These are phyloP conservation scores for Phytophthora megakarya DNA, from an alignment of 352 stramenopile species.

Conservation along the genomic window DNA sequence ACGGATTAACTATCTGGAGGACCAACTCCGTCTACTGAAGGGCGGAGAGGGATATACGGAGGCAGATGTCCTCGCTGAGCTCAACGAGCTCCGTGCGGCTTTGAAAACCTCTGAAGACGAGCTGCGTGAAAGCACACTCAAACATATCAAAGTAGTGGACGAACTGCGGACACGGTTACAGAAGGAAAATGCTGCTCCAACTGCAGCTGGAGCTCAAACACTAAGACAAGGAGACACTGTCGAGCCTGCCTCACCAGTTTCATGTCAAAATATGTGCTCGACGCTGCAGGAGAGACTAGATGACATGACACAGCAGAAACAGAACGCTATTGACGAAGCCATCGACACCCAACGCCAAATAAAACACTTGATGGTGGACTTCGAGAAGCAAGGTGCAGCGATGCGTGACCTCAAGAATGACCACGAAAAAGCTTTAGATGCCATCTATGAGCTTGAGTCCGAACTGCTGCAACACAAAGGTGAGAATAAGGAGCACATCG, in stretches of 20 bases:
- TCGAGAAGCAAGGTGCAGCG: constrained; percentile 43
- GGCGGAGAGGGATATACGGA: constrained; percentile 48
- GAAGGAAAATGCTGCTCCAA: constrained; percentile 12
- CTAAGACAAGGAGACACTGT: constrained; percentile 41
- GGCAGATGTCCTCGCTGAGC: constrained; percentile 46
- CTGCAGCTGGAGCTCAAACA: constrained; percentile 1
- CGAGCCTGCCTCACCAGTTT: constrained; percentile 10
- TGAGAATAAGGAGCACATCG: not conserved
- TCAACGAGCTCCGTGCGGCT: constrained; percentile 29
- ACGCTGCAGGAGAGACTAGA: constrained; percentile 43
- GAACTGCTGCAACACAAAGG: constrained; percentile 1
- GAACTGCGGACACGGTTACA: constrained; percentile 1
- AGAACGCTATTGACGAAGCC: constrained; percentile 38
- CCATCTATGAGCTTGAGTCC: constrained; percentile 42
- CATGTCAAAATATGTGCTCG: constrained; percentile 41
- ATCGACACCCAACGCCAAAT: constrained; percentile 42
- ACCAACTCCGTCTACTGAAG: constrained; percentile 48
- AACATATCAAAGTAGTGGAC: not conserved
- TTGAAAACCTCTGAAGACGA: constrained; percentile 5
- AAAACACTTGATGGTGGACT: constrained; percentile 44
- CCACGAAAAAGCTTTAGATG: constrained; percentile 42
- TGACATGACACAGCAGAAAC: constrained; percentile 37
- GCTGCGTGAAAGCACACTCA: not conserved
- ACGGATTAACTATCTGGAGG: constrained; percentile 54
- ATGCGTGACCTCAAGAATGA: constrained; percentile 43